Conservation (phyloP, 495 filamentous ascomycete genomes). For the Sordaria brevicollis region DNA sequence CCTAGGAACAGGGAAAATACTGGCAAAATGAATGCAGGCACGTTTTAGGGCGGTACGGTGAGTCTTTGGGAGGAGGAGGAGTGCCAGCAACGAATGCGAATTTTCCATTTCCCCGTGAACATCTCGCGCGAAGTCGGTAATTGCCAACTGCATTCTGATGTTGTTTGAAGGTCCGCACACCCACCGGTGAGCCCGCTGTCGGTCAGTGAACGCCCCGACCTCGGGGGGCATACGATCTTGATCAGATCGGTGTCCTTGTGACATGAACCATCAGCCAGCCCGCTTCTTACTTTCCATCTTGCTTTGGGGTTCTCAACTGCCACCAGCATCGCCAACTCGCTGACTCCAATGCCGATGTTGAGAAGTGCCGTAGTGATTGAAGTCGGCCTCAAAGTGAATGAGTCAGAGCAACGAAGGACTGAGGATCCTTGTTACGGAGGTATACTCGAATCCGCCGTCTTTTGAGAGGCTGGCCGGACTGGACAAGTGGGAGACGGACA, state of each 20-base stretch:
- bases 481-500: background rate
- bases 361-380: background rate
- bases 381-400: background rate
- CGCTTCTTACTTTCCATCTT: too few species aligned
- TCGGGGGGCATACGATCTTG: background rate
- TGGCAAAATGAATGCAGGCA: background rate
- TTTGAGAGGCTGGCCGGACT: background rate
- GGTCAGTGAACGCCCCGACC: background rate
- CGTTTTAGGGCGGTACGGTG: background rate
- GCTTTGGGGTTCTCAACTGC: too few species aligned
- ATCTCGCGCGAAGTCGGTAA: background rate
- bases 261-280: background rate
- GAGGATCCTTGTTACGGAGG: background rate
- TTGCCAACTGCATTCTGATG: background rate
- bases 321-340: too few species aligned
- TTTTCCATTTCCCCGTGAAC: background rate
- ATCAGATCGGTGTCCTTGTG: background rate
- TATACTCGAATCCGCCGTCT: background rate
- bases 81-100: background rate
- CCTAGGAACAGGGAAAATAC: background rate
- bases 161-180: background rate
- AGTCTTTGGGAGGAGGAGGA: background rate
- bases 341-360: background rate
- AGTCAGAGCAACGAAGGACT: background rate
- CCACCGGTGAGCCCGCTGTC: background rate